phyloP scores from a whole-genome alignment of 169 alveolate species.

The Cryptosporidium sp. region DNA sequence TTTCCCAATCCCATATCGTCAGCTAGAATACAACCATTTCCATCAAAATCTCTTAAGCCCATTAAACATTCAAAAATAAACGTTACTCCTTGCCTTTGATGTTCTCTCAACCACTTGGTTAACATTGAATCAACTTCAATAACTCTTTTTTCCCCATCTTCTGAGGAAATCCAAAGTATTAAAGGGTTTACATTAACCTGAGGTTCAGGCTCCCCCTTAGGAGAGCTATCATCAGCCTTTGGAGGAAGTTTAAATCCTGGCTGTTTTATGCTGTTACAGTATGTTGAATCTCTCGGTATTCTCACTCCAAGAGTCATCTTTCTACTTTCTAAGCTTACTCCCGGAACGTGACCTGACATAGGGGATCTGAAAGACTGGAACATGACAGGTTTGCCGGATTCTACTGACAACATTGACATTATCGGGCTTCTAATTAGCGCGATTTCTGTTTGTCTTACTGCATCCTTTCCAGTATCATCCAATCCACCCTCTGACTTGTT shows the following conservation, averaged over 20 bases:
- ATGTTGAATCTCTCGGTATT: constrained; percentile 55
- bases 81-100: constrained; percentile 91
- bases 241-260: constrained; percentile 56
- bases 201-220: constrained; percentile 1
- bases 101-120: constrained; percentile 85
- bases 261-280: constrained; percentile 10
- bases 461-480: not conserved
- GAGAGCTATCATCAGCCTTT: constrained; percentile 14
- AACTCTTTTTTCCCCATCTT: constrained; percentile 30
- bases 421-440: constrained; percentile 67
- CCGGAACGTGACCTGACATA: constrained; percentile 69
- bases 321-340: constrained; percentile 56
- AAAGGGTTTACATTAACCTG: constrained; percentile 11
- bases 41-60: constrained; percentile 90
- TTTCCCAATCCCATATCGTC: constrained; percentile 95
- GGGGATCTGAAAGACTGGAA: constrained; percentile 63
- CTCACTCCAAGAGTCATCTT: constrained; percentile 68
- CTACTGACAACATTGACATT: constrained; percentile 71
- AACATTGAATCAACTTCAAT: constrained; percentile 81
- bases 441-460: constrained; percentile 25
- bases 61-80: constrained; percentile 91
- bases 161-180: constrained; percentile 46
- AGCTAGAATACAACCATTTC: constrained; percentile 92
- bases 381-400: constrained; percentile 55
- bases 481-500: not conserved